Base-by-base conservation (phyloP, 1,284 basidiomycete species). In the Melampsora americana region DNA sequence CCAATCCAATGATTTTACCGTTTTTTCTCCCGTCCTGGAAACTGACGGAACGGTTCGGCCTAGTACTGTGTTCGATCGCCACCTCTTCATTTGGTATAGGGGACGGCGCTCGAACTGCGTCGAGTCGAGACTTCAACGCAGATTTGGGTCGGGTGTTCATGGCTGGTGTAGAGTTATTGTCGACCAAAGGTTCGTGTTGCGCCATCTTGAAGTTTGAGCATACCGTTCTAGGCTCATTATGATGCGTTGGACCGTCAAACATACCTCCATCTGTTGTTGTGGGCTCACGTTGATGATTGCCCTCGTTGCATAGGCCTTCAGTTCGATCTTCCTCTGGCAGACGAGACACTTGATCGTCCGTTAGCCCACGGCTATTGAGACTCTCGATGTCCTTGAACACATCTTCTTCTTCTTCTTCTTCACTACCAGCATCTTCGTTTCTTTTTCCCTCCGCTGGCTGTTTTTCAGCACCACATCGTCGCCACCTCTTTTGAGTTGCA, bases 1-100 rank as follows among this genome's bases (percentile, higher is more conserved):
- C 42, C 64, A 90, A 83, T 26, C 90, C 91, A 70, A 86, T 85
- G 65, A 94, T 94, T 48, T 91, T 92, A 5, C 93, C 93, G 56
- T 90, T 89, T 77, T 87, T 87, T 81, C 90, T 90, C 5, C 93
- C 93, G 81, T 97, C 94, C 23, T 92, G 95, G 84, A 97, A 97
- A 82, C 92, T 94, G 69, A 97, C 94, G 61, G 92, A 94, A 42
- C 93, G 88, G 32, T 89, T 87, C 78, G 89, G 86, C 0, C 82
- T 77, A 64, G 18, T 64, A 64, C 28, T 32, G 12, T 35, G 23
- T 30, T 35, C 32, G 20, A 20, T 30, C 30, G 32, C 30, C 20
- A 62, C 16, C 60, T 30, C 61, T 64, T 64, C 61, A 64, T 30
- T 35, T 30, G 56, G 23, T 32, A 39, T 46, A 46, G 71, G 30